A percentile compares a stretch with the other conserved stretches of the same genome.
These are phyloP conservation scores for Candida anglica DNA, from an alignment of 805 yeast genomes.

Conservation along the genomic window DNA sequence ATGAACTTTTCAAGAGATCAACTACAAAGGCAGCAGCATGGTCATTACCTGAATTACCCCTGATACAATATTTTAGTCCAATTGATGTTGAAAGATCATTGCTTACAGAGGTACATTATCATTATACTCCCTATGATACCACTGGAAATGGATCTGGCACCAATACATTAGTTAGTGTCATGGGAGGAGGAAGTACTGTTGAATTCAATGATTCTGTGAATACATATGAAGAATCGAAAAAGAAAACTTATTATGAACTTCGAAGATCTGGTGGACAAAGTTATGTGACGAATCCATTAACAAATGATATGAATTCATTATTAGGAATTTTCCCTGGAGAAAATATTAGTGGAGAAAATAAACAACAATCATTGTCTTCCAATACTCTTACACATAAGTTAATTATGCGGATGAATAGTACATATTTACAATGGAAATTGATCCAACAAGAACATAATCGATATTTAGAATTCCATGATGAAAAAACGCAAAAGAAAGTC, in stretches of 20 bases:
- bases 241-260: slow-evolving; percentile 47
- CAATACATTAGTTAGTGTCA: slow-evolving; percentile 1
- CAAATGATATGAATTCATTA: slow-evolving; percentile 43
- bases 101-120: slow-evolving; percentile 69
- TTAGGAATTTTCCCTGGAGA: slow-evolving; percentile 47
- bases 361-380: too few species aligned
- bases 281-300: slow-evolving; percentile 66
- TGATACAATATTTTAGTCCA: slow-evolving; percentile 58
- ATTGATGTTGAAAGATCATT: slow-evolving; percentile 77
- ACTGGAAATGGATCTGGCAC: slow-evolving; percentile 27
- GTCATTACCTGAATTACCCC: slow-evolving; percentile 76
- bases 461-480: slow-evolving; percentile 29
- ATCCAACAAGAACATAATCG: slow-evolving; percentile 39
- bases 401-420: slow-evolving; percentile 50
- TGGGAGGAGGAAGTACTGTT: background rate
- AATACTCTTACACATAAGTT: slow-evolving; percentile 59
- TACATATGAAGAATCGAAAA: slow-evolving; percentile 6
- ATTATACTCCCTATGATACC: slow-evolving; percentile 47
- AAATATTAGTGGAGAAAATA: slow-evolving; percentile 21
- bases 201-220: background rate
- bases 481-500: slow-evolving; percentile 36
- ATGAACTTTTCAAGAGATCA: slow-evolving; percentile 21
- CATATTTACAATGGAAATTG: slow-evolving; percentile 39
- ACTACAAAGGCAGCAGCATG: slow-evolving; percentile 40
- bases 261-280: slow-evolving; percentile 64